Base-by-base conservation (phyloP, 139 green algal species). In the Gonium pectorale region DNA sequence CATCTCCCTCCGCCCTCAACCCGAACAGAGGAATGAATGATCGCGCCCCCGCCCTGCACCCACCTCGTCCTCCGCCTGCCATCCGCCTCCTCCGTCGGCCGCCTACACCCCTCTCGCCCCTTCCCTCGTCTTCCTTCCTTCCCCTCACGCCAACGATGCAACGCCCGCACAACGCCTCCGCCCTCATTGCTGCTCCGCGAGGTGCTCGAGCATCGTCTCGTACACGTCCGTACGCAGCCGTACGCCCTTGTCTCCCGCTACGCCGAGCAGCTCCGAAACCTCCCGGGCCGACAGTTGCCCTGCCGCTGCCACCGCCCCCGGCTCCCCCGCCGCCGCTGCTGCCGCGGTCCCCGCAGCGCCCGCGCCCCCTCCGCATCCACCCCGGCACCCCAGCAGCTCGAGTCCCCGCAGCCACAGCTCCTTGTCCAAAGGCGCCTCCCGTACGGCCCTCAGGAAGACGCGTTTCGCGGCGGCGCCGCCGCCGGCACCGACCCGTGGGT, bases 401-500 rank as follows among this genome's bases (percentile, higher is more conserved):
- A 97, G 87, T 22, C 93, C 94, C 49, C 90, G 88, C 79, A 97
- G 63, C 95, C 95, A 98, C 41, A 98, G 54, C 7, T 67, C 80
- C 89, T 98, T 98, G 54, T 71, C 86, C 79, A 94, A 92, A 27
- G 95, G 95, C 77, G 92, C 96, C 66, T 92, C 87, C 24, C 93
- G 92, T 13, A 98, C 79, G 17, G 90, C 93, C 8, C 95, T 86
- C 51, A 98, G 87, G 60, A 98, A 95, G 31, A 95, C 81, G 40
- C 91, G 89, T 6, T 92, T 87, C 17, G 90, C 91, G 9, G 46
- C 46, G 19, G 1, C 41, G 46, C 70, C 68, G 38, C 29, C 43
- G 29, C 37, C 9, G 68, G 33, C 27, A 24, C 68, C 22, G 66
- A 17, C 22, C 38, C 63, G 13, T 17, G 35, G 5, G 63, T 27